These are phyloP conservation scores for Ceraceosorus guamensis DNA, from an alignment of 1,284 basidiomycete species.

Conservation along the genomic window DNA sequence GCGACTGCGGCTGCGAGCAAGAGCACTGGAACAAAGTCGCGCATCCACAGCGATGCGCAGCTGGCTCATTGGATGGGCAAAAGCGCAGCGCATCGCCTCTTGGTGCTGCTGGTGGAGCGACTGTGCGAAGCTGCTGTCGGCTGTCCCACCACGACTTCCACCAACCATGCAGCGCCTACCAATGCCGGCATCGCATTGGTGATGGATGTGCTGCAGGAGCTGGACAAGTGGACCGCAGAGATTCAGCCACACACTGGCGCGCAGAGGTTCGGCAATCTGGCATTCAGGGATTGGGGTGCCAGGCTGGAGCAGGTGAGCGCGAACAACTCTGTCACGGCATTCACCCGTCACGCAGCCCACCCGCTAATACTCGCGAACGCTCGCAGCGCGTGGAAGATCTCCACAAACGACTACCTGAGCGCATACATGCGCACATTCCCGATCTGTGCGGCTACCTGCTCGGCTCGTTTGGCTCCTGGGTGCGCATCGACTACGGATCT, in stretches of 20 bases:
- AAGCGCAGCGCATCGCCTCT: conserved; percentile 30
- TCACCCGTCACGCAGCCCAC: too few species aligned
- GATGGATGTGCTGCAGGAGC: conserved; percentile 60
- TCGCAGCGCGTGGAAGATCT: conserved; percentile 14
- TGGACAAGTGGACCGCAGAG: conserved; percentile 71
- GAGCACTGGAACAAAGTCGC: conserved; percentile 11
- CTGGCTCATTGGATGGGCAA: conserved; percentile 33
- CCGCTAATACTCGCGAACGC: not conserved
- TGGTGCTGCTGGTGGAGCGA: conserved; percentile 41
- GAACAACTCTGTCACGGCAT: not conserved
- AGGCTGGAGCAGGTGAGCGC: conserved; percentile 65
- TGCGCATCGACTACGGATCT: conserved; percentile 89
- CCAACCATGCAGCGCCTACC: conserved; percentile 1
- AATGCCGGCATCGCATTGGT: conserved; percentile 50
- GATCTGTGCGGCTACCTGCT: conserved; percentile 69
- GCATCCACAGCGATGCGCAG: conserved; percentile 44
- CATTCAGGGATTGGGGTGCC: conserved; percentile 79
- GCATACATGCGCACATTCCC: conserved; percentile 54
- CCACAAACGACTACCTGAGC: conserved; percentile 51
- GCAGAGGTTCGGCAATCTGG: conserved; percentile 89
- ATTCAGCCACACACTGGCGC: conserved; percentile 71
- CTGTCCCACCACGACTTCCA: conserved; percentile 18
- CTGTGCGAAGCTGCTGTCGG: conserved; percentile 42
- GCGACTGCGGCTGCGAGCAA: conserved; percentile 12
- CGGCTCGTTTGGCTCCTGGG: conserved; percentile 81